Evolutionary conservation across 2,329 filamentous ascomycete species (phyloP).

Genomic region (Pseudomassariella vexata): DNA sequence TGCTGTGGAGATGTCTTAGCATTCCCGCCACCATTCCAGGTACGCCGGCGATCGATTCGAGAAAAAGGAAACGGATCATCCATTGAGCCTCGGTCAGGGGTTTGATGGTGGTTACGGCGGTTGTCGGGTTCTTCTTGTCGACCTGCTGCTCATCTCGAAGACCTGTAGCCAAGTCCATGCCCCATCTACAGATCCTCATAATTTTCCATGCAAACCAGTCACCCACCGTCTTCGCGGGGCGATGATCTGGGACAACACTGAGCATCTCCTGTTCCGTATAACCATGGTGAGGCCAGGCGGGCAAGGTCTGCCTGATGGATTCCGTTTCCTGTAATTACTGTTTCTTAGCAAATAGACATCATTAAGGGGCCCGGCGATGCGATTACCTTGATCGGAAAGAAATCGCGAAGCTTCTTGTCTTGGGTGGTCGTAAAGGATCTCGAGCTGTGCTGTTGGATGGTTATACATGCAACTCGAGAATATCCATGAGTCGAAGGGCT

Average conservation of each 20-base stretch:
- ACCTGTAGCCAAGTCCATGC: conserved; percentile 77
- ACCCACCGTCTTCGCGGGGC: conserved; percentile 63
- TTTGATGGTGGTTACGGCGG: conserved; percentile 45
- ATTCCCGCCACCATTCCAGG: conserved; percentile 97
- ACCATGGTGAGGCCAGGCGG: conserved; percentile 65
- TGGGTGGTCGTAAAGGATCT: conserved; percentile 46
- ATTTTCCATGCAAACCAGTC: conserved; percentile 75
- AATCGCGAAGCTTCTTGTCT: conserved; percentile 42
- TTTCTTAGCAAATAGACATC: too few relatives aligned
- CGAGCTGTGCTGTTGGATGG: conserved; percentile 16
- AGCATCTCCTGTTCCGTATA: conserved; percentile 79
- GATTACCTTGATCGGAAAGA: conserved; percentile 60
- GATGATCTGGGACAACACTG: conserved; percentile 67
- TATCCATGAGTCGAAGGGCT: conserved; percentile 15
- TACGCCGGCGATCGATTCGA: conserved; percentile 91
- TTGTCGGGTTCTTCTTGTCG: conserved; percentile 51
- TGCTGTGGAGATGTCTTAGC: conserved; percentile 79
- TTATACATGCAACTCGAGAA: conserved; percentile 21
- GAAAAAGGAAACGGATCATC: conserved; percentile 83
- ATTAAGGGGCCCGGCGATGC: too few relatives aligned
- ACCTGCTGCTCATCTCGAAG: conserved; percentile 65
- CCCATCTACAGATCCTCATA: conserved; percentile 70
- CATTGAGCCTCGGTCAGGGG: conserved; percentile 81
- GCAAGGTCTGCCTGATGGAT: conserved; percentile 55
- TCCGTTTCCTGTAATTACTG: too few relatives aligned